These are phyloP conservation scores for Skeletonema menzelii DNA, from an alignment of 108 stramenopile genomes.

Conservation along the genomic window DNA sequence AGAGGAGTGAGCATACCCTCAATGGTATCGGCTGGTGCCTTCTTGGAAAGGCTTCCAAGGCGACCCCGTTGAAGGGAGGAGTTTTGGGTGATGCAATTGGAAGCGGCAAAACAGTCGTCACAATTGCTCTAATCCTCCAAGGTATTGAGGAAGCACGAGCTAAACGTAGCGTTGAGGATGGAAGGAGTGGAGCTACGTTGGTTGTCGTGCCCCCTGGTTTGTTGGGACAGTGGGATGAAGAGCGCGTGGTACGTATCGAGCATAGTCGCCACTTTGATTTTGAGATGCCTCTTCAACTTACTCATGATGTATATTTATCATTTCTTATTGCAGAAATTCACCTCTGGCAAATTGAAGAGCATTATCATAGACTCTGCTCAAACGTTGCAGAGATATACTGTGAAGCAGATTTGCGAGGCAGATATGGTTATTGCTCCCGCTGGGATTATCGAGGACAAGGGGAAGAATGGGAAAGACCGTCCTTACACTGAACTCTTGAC, in stretches of 20 bases:
- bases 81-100: slow-evolving; percentile 78
- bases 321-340: slow-evolving; percentile 39
- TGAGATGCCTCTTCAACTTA: neutral
- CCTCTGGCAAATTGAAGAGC: slow-evolving; percentile 28
- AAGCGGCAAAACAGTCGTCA: slow-evolving; percentile 72
- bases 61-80: slow-evolving; percentile 51
- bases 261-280: neutral
- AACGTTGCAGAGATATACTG: slow-evolving; percentile 31
- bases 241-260: slow-evolving; percentile 25
- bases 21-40: slow-evolving; percentile 64
- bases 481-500: slow-evolving; percentile 53
- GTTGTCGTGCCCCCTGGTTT: slow-evolving; percentile 73
- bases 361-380: slow-evolving; percentile 27
- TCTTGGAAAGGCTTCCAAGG: slow-evolving; percentile 51
- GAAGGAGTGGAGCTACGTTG: slow-evolving; percentile 56
- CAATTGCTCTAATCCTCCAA: slow-evolving; percentile 64
- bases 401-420: slow-evolving; percentile 42
- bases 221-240: slow-evolving; percentile 66
- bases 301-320: neutral
- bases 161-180: slow-evolving; percentile 15
- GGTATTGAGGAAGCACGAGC: slow-evolving; percentile 44
- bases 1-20: slow-evolving; percentile 57
- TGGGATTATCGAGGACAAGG: slow-evolving; percentile 42
- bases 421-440: slow-evolving; percentile 52
- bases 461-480: slow-evolving; percentile 17